phyloP scores from a whole-genome alignment of 495 filamentous ascomycete genomes.

The Lasiosphaeria ovina region DNA sequence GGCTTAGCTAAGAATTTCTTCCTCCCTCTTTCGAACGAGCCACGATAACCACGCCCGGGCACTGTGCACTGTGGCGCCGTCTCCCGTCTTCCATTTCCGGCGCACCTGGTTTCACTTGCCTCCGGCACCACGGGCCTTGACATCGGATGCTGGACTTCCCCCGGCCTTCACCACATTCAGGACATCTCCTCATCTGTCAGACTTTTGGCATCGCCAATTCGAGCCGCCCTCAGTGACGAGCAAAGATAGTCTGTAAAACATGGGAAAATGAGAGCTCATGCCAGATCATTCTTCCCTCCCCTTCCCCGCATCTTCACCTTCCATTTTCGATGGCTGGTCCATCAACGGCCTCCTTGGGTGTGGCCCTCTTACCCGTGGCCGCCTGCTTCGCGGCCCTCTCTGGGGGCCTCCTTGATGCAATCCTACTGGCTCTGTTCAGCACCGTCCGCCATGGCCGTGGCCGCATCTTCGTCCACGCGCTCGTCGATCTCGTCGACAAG shows the following conservation, averaged over 20 bases:
- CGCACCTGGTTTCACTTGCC: not conserved
- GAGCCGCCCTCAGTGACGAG: not conserved
- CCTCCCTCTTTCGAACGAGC: too few species aligned
- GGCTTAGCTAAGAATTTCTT: not conserved
- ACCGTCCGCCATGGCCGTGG: constrained; percentile 5
- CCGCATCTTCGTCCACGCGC: not conserved
- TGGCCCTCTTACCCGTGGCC: constrained; percentile 7
- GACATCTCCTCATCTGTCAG: not conserved
- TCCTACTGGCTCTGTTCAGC: constrained; percentile 16
- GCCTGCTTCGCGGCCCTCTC: constrained; percentile 16
- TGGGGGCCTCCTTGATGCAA: constrained; percentile 9
- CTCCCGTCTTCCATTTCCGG: not conserved
- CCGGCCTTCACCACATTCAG: not conserved
- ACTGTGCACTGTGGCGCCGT: not conserved
- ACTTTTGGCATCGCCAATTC: not conserved
- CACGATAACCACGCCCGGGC: not conserved
- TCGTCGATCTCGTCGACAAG: not conserved
- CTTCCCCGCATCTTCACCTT: not conserved
- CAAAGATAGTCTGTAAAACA: not conserved
- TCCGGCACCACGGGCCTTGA: not conserved
- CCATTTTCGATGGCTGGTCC: constrained; percentile 5
- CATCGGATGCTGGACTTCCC: not conserved
- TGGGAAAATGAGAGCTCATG: not conserved
- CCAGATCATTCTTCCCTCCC: not conserved
- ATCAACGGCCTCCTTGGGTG: not conserved